Evolutionary conservation across 1,284 basidiomycete species (phyloP), one percentile per base, ranked within the genome.

Genomic region (Cutaneotrichosporon cavernicola): DNA sequence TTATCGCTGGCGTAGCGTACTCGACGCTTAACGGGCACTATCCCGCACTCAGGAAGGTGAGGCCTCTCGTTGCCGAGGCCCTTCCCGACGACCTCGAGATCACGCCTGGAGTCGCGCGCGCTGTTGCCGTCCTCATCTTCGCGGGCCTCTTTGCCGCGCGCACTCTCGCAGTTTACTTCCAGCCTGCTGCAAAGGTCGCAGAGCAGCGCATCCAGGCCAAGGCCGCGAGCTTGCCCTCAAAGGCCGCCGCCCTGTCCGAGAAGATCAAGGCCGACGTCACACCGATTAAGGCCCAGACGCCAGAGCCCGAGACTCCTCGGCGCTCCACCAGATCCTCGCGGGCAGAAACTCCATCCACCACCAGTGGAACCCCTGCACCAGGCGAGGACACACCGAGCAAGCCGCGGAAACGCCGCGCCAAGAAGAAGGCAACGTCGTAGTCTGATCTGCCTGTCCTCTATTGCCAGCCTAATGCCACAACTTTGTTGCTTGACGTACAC

Each of bases 71-170:
- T 22, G 36, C 32, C 47, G 26, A 61, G 38, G 40, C 64, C 5
- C 59, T 70, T 1, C 55, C 58, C 14, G 43, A 34, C 57, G 38
- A 22, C 26, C 36, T 46, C 61, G 30, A 43, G 21, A 43, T 43
- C 36, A 65, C 70, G 9, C 64, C 65, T 4, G 51, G 51, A 13
- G 51, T 53, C 31, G 75, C 70, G 5, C 63, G 76, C 40, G 73
- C 74, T 0, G 60, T 76, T 14, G 65, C 69, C 32, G 72, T 73
- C 11, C 56, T 76, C 18, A 58, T 78, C 49, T 50, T 76, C 22
- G 71, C 66, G 2, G 46, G 58, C 7, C 63, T 77, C 16, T 65
- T 76, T 38, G 69, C 70, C 0, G 69, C 67, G 11, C 67, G 73
- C 30, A 32, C 51, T 14, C 13, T 53, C 7, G 51, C 30, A 5